Evolutionary conservation across 2,329 filamentous ascomycete species (phyloP).

Genomic region (Clarireedia paspali): DNA sequence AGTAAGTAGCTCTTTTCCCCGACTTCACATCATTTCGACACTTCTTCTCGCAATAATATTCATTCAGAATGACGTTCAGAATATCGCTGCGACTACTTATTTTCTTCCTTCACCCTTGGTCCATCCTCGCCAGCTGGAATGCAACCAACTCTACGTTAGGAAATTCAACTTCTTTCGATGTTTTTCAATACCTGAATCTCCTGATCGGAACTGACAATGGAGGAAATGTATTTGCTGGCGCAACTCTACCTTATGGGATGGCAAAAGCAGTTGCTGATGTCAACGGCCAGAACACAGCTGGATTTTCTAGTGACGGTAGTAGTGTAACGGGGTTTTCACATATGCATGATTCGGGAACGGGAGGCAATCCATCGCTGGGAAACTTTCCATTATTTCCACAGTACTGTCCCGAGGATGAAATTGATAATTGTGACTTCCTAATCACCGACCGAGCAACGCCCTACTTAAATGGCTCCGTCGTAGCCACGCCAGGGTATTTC

Average conservation of each 20-base stretch:
- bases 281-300: slow-evolving; percentile 37
- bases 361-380: slow-evolving; percentile 38
- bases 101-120: not conserved
- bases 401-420: slow-evolving; percentile 36
- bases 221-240: slow-evolving; percentile 46
- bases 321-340: slow-evolving; percentile 44
- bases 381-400: slow-evolving; percentile 41
- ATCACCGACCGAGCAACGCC: slow-evolving; percentile 39
- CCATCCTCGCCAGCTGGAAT: slow-evolving; percentile 1
- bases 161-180: slow-evolving; percentile 5
- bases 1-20: not conserved
- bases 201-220: slow-evolving; percentile 46
- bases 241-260: slow-evolving; percentile 46
- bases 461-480: slow-evolving; percentile 38
- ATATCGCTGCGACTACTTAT: not conserved
- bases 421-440: slow-evolving; percentile 50
- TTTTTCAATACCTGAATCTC: slow-evolving; percentile 36
- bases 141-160: not conserved
- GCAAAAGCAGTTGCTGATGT: slow-evolving; percentile 50
- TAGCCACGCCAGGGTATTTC: slow-evolving; percentile 58
- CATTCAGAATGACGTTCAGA: not conserved
- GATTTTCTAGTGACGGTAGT: slow-evolving; percentile 39
- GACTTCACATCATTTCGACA: not conserved
- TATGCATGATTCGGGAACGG: slow-evolving; percentile 38
- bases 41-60: not conserved